These are phyloP conservation scores for Penicillium cinerascens DNA, from an alignment of 495 filamentous ascomycete species.

Conservation along the genomic window DNA sequence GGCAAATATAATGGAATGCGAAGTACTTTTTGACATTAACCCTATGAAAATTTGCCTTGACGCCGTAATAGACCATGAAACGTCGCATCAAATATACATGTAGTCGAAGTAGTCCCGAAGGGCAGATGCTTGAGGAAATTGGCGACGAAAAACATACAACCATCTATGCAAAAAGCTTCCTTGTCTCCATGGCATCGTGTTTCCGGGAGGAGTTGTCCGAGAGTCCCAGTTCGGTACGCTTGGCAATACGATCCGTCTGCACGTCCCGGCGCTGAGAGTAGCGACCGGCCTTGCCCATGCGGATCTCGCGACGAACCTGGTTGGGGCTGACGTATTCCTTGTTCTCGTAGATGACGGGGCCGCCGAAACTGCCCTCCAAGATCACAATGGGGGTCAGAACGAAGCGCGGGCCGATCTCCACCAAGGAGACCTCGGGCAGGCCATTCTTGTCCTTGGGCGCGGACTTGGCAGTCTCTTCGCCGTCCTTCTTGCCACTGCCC, in stretches of 20 bases:
- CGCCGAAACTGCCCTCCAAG: slow-evolving; percentile 90
- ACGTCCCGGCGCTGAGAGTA: slow-evolving; percentile 73
- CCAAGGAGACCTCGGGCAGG: slow-evolving; percentile 69
- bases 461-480: slow-evolving; percentile 32
- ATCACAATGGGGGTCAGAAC: slow-evolving; percentile 96
- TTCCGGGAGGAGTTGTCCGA: slow-evolving; percentile 59
- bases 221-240: slow-evolving; percentile 72
- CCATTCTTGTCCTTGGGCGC: slow-evolving; percentile 36
- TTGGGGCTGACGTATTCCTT: slow-evolving; percentile 97
- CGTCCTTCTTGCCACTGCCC: slow-evolving; percentile 37
- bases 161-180: slow-evolving; percentile 70
- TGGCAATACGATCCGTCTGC: slow-evolving; percentile 64
- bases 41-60: slow-evolving; percentile 32
- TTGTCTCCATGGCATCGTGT: slow-evolving; percentile 72
- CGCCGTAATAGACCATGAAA: slow-evolving; percentile 40
- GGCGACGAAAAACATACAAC: slow-evolving; percentile 7
- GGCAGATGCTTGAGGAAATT: slow-evolving; percentile 32
- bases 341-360: slow-evolving; percentile 97
- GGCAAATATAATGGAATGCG: slow-evolving; percentile 3
- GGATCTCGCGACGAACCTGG: slow-evolving; percentile 79
- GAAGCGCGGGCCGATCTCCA: slow-evolving; percentile 94
- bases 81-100: slow-evolving; percentile 44
- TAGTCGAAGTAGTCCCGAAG: slow-evolving; percentile 27
- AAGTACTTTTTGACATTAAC: slow-evolving; percentile 27
- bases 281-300: slow-evolving; percentile 67